Evolutionary conservation across 208 protist genomes (phyloP), one percentile per base, ranked within the genome.

Genomic region (Balamuthia mandrillaris): DNA sequence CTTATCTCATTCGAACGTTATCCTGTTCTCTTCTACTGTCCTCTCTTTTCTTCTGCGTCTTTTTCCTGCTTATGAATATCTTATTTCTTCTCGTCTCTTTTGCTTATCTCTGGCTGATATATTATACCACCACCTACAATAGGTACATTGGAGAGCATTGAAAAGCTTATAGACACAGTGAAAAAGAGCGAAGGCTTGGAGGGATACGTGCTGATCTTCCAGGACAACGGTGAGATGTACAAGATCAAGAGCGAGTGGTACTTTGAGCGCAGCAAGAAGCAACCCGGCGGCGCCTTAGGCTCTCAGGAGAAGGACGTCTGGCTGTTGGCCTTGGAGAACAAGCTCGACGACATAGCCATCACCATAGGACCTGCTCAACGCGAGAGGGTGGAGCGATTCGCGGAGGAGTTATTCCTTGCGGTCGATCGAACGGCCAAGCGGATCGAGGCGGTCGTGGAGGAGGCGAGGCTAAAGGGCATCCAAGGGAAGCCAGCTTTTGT

Each of bases 241-340:
- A 79, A 79, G 51, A 79, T 79, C 45, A 79, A 79, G 70, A 79
- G 70, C 47, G 70, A 79, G 35, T 79, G 70, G 70, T 79, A 79
- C 44, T 79, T 79, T 58, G 70, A 54, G 51, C 42, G 70, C 12
- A 79, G 70, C 70, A 79, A 60, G 51, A 79, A 79, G 70, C 47
- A 54, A 24, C 29, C 70, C 12, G 68, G 68, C 33, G 35, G n/a
- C 16, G 51, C 29, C 29, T 24, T 79, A 47, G 70, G 70, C 3
- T 79, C 70, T 24, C 70, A 79, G 47, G 70, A 79, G 21, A 79
- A 79, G 70, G 70, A 79, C 31, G 51, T 79, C 33, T 79, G 70
- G 70, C 12, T 61, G 47, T 41, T 79, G 47, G 44, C 58, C 47
- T 31, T 79, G 44, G 70, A 79, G 35, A 79, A 79, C 51, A 79